Evolutionary conservation across 768 basidiomycete species (phyloP).

Genomic region (Russula dissimulans): DNA sequence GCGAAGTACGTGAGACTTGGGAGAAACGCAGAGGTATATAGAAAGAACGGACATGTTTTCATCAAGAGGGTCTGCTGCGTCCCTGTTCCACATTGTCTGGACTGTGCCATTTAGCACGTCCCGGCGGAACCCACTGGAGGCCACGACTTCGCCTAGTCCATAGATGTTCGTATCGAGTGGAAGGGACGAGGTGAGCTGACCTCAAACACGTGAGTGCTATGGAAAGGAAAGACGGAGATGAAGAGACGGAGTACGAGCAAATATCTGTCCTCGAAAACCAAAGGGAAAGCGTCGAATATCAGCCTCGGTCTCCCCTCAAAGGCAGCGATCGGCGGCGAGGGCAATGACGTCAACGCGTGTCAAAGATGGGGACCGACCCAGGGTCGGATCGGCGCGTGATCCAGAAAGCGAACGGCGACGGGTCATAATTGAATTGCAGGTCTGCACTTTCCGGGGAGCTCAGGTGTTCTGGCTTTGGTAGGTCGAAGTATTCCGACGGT

Average conservation of each 20-base stretch:
- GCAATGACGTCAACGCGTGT: constrained; percentile 55
- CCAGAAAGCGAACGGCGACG: constrained; percentile 70
- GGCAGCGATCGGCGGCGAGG: constrained; percentile 48
- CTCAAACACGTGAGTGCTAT: not conserved
- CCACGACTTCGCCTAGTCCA: constrained; percentile 65
- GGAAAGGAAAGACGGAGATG: no score
- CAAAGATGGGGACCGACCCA: constrained; percentile 49
- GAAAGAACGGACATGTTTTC: constrained; percentile 46
- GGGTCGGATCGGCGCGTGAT: constrained; percentile 59
- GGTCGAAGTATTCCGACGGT: constrained; percentile 41
- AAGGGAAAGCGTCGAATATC: constrained; percentile 51
- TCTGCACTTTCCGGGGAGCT: constrained; percentile 39
- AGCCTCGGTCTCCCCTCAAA: constrained; percentile 36
- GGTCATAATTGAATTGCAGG: constrained; percentile 57
- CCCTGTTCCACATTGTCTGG: constrained; percentile 62
- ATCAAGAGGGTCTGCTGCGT: constrained; percentile 53
- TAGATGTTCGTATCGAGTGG: constrained; percentile 65
- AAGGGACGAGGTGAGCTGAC: constrained; percentile 53
- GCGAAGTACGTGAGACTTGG: not conserved
- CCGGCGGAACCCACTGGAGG: constrained; percentile 59
- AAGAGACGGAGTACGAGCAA: constrained; percentile 40
- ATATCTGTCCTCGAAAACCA: constrained; percentile 77
- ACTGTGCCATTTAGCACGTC: constrained; percentile 49
- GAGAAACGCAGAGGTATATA: not conserved
- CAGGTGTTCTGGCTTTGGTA: constrained; percentile 25